These are phyloP conservation scores for Albugo laibachii DNA, from an alignment of 352 stramenopile genomes.

Conservation along the genomic window DNA sequence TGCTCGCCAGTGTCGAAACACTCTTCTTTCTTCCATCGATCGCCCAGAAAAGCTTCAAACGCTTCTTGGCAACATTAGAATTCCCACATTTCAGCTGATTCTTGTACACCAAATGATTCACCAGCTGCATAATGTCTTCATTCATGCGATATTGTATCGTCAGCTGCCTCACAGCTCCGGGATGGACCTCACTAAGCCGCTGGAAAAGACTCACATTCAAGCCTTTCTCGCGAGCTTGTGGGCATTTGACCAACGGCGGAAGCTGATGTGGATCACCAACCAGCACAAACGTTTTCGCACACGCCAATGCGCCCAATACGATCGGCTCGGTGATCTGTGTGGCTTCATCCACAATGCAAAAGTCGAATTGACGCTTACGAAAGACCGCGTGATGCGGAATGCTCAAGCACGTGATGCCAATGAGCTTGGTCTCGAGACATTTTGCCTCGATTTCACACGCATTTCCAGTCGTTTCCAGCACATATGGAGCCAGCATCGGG, in stretches of 20 bases:
- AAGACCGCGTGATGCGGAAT: constrained; percentile 64
- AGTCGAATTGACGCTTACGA: constrained; percentile 84
- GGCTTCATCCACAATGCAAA: constrained; percentile 97
- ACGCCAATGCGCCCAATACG: constrained; percentile 82
- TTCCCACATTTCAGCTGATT: constrained; percentile 88
- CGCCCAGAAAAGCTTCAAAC: constrained; percentile 7
- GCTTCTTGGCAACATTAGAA: constrained; percentile 24
- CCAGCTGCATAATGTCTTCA: constrained; percentile 87
- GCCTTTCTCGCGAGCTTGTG: constrained; percentile 67
- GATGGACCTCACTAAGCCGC: constrained; percentile 81
- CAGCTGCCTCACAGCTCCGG: constrained; percentile 79
- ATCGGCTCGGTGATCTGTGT: constrained; percentile 95
- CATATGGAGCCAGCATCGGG: constrained; percentile 32
- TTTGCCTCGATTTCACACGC: constrained; percentile 7
- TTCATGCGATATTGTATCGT: constrained; percentile 99
- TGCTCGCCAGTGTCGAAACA: constrained; percentile 11
- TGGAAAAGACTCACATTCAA: constrained; percentile 84
- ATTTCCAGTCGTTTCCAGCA: constrained; percentile 14
- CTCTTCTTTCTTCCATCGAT: constrained; percentile 19
- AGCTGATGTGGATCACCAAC: constrained; percentile 98
- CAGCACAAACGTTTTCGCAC: constrained; percentile 89
- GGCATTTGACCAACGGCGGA: constrained; percentile 85
- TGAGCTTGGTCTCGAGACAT: constrained; percentile 27
- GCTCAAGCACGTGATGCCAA: constrained; percentile 41
- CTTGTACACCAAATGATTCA: constrained; percentile 86